phyloP scores from a whole-genome alignment of 768 basidiomycete species.

The Suillus alpinus region DNA sequence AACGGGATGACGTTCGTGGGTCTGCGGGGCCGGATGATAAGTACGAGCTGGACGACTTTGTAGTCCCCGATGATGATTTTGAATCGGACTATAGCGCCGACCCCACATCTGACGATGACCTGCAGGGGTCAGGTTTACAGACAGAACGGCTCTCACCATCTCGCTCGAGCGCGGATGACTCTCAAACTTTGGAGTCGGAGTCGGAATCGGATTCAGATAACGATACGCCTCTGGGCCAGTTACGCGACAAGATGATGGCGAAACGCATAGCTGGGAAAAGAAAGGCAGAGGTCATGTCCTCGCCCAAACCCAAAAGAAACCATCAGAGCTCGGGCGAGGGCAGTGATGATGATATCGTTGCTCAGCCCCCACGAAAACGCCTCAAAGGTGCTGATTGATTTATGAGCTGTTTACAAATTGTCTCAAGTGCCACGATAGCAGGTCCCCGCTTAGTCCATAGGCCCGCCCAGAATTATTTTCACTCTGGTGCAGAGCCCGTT shows the following conservation, averaged over 20 bases:
- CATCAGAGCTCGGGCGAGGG: no score
- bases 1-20: neutral
- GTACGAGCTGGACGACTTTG: neutral
- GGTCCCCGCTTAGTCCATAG: neutral
- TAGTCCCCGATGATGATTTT: neutral
- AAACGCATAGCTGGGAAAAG: neutral
- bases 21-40: neutral
- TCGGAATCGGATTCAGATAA: neutral
- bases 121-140: neutral
- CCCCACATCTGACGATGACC: neutral
- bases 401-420: neutral
- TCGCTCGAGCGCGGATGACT: neutral
- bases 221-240: neutral
- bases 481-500: neutral
- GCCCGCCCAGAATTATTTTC: neutral
- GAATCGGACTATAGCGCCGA: neutral
- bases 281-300: neutral
- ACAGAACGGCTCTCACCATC: neutral
- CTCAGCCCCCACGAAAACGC: neutral
- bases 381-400: neutral
- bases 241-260: neutral
- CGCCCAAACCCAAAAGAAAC: neutral
- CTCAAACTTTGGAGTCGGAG: neutral
- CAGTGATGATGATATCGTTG: neutral
- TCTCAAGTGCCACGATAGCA: neutral